Evolutionary conservation across 2,329 filamentous ascomycete genomes (phyloP).

Genomic region (Pseudogymnoascus verrucosus): DNA sequence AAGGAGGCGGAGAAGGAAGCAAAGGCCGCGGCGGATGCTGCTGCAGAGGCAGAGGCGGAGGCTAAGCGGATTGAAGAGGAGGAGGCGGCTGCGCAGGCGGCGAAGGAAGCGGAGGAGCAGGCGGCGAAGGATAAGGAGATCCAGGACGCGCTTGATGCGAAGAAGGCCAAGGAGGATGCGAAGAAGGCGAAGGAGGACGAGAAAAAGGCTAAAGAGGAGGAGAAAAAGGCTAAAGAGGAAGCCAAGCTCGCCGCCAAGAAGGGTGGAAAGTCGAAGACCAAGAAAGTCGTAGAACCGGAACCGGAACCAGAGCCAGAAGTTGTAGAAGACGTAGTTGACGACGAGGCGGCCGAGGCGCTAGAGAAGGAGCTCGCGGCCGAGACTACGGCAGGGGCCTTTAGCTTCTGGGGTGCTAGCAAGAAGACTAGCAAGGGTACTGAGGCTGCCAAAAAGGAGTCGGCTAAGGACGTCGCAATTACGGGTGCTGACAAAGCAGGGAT

Average conservation of each 20-base stretch:
- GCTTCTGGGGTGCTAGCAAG: conserved; percentile 49
- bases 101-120: conserved; percentile 32
- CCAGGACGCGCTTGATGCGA: conserved; percentile 30
- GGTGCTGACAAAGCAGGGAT: conserved; percentile 43
- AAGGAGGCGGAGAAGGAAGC: conserved; percentile 27
- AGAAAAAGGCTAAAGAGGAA: conserved; percentile 35
- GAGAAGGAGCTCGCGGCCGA: conserved; percentile 9
- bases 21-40: conserved; percentile 4
- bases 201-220: conserved; percentile 33
- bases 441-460: conserved; percentile 30
- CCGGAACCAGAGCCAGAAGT: conserved; percentile 19
- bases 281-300: conserved; percentile 21
- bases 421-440: conserved; percentile 30
- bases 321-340: conserved; percentile 19
- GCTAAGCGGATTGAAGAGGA: conserved; percentile 23
- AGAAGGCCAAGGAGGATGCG: conserved; percentile 32
- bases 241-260: conserved; percentile 32
- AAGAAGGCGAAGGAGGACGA: conserved; percentile 33
- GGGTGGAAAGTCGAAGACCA: conserved; percentile 25
- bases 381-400: conserved; percentile 33
- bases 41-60: conserved; percentile 24
- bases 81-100: conserved; percentile 18
- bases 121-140: conserved; percentile 30
- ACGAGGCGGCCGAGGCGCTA: conserved; percentile 19
- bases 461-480: conserved; percentile 37